Conservation (phyloP, 306 rosid genomes). For the Pueraria montana region DNA sequence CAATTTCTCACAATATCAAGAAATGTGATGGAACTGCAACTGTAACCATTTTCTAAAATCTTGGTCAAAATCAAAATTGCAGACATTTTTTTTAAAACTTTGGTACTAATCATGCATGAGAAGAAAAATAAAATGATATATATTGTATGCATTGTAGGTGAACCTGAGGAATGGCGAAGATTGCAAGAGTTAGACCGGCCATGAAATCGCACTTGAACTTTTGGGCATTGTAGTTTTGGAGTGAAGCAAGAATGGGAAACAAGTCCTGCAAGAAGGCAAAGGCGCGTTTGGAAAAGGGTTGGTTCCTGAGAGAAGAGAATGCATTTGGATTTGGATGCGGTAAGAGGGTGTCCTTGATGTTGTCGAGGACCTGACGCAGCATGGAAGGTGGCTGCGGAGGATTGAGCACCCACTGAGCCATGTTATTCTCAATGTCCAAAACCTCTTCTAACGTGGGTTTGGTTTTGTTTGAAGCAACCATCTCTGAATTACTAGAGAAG, state of each 20-base stretch:
- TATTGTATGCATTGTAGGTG: background rate
- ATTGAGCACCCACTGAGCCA: constrained; percentile 65
- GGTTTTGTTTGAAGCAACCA: constrained; percentile 10
- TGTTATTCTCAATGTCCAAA: constrained; percentile 51
- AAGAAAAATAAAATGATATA: background rate
- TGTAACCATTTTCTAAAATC: no score
- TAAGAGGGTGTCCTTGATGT: constrained; percentile 35
- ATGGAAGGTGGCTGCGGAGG: constrained; percentile 72
- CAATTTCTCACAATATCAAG: no score
- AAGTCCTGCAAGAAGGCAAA: constrained; percentile 41
- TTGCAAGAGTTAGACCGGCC: constrained; percentile 79
- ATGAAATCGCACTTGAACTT: constrained; percentile 66
- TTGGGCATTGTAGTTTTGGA: constrained; percentile 50
- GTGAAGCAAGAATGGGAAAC: constrained; percentile 66
- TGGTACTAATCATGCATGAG: background rate
- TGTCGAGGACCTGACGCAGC: constrained; percentile 50
- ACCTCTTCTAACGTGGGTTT: constrained; percentile 26
- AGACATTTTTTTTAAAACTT: background rate
- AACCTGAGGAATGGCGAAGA: constrained; percentile 89
- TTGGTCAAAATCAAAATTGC: background rate
- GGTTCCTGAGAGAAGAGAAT: constrained; percentile 50
- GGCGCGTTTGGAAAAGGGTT: constrained; percentile 33
- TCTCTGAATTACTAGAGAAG: constrained; percentile 28
- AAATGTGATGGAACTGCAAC: no score
- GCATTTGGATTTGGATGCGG: constrained; percentile 23